Evolutionary conservation across 225 moss, liverwort and hornwort species (phyloP), one percentile per base, ranked within the genome.

Genomic region (Takakia lepidozioides): DNA sequence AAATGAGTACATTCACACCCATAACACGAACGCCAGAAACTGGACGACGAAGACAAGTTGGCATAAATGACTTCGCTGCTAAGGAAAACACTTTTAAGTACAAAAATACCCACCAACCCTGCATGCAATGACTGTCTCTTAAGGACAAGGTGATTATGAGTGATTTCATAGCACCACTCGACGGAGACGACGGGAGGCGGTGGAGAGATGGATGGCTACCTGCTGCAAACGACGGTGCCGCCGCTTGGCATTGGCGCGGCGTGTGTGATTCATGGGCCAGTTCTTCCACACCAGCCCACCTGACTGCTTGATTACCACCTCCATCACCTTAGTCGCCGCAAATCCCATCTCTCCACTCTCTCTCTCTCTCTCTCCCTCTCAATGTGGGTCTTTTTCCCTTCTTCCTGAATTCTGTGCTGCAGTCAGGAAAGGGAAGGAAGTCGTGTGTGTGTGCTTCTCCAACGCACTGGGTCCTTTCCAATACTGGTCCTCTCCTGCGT

Each of bases 211-310:
- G 25, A 18, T 10, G 25, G 28, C 25, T 17, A 86, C 93, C 98
- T 91, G 91, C 25, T 68, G 74, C 55, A 98, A 76, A 25, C 83
- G 87, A 49, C 68, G 69, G 55, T 91, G 91, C 37, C 98, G 83
- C 56, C 79, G 82, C 76, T 91, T 91, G 1, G 98, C 91, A 58
- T 98, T 98, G 37, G 81, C 81, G 7, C 91, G 82, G 29, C 98
- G 91, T 1, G 91, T 98, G 58, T 91, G 98, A 76, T 98, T 98
- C 98, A 98, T 88, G 28, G 98, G 98, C 98, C 98, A 98, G 46
- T 98, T 91, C 66, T 98, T 98, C 98, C 98, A 98, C 39, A 98
- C 98, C 63, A 98, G 78, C 5, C 98, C 98, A 5, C 91, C 91
- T 9, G 98, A 78, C 56, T 87, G 75, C 54, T 98, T 98, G 59